Base-by-base conservation (phyloP, 371 early-diverging fungal genomes). In the Mucor velutinosus region DNA sequence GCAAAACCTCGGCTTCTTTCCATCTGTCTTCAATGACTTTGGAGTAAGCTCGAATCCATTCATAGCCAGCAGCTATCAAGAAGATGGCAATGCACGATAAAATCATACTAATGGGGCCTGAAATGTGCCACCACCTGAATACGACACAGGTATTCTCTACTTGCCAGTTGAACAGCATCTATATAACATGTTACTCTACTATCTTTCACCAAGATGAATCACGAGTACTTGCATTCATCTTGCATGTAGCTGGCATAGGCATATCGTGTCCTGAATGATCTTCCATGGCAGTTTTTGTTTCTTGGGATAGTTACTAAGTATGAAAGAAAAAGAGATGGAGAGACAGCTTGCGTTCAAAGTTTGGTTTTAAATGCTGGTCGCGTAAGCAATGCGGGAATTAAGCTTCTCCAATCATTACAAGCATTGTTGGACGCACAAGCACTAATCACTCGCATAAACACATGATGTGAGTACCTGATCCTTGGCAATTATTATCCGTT, bases 101-200 rank as follows among this genome's bases (percentile, higher is more conserved):
- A 7, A 91, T 43, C 30, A 94, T 70, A 10, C 75, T 76, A 3
- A 64, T 14, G 8, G 73, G 67, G 7, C 83, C 80, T 64, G 87
- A 79, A 64, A 92, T 86, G 62, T 87, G 90, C 93, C 92, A 93
- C 77, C 87, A 91, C 63, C 84, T 80, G 67, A 92, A 91, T 29
- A 94, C 83, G 8, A 94, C 83, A 58, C 94, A 94, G 2, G 92
- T 86, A 76, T 92, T 86, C 65, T 91, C 73, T 4, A 87, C 83
- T 66, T 87, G 80, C 93, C 93, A 94, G 74, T 93, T 94, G 72
- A 93, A 88, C 6, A 90, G 65, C 94, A 94, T 94, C 88, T 92
- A 80, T 56, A 25, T 2, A 64, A 64, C 17, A 33, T 23, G 17
- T 62, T 19, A 53, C 27, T 32, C 21, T 25, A 27, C 25, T 21